These are phyloP conservation scores for Farysia itapuensis DNA, from an alignment of 1,284 basidiomycete genomes.

Conservation along the genomic window DNA sequence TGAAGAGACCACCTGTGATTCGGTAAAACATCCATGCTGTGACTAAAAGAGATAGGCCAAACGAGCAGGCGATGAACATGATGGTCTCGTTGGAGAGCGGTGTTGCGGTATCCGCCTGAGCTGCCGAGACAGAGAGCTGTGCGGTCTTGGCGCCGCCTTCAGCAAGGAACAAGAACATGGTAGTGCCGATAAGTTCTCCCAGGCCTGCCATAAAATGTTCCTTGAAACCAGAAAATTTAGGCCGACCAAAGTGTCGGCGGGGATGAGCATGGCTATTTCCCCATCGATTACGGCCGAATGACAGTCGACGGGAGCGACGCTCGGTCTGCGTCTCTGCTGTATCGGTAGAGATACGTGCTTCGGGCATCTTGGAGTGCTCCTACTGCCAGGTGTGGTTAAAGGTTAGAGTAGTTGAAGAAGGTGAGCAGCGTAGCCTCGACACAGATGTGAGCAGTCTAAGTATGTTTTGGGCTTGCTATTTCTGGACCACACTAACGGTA, in stretches of 20 bases:
- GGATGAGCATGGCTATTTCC: neutral
- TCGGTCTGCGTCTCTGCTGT: too few species aligned
- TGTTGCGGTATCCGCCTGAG: conserved; percentile 10
- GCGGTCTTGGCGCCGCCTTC: conserved; percentile 43
- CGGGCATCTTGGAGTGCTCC: too few species aligned
- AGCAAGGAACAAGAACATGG: conserved; percentile 42
- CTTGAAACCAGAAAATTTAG: conserved; percentile 16
- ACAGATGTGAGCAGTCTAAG: too few species aligned
- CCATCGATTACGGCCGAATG: neutral
- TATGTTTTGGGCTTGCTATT: too few species aligned
- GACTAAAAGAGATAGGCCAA: conserved; percentile 43
- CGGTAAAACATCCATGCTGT: conserved; percentile 71
- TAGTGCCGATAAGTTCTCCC: conserved; percentile 36
- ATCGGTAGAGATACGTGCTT: too few species aligned
- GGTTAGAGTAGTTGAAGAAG: too few species aligned
- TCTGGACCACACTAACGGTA: too few species aligned
- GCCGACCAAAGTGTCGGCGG: conserved; percentile 15
- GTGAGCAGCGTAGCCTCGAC: too few species aligned
- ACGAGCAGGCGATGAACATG: conserved; percentile 42
- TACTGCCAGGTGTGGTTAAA: too few species aligned
- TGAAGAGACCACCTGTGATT: conserved; percentile 69
- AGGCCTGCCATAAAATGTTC: conserved; percentile 27
- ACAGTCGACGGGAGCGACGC: too few species aligned
- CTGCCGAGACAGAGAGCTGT: conserved; percentile 9
- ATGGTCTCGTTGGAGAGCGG: conserved; percentile 33